Percentiles rank a stretch among this genome's conserved stretches.
These are phyloP conservation scores for Lanmaoa rubissima DNA, from an alignment of 768 basidiomycete species.

Conservation along the genomic window DNA sequence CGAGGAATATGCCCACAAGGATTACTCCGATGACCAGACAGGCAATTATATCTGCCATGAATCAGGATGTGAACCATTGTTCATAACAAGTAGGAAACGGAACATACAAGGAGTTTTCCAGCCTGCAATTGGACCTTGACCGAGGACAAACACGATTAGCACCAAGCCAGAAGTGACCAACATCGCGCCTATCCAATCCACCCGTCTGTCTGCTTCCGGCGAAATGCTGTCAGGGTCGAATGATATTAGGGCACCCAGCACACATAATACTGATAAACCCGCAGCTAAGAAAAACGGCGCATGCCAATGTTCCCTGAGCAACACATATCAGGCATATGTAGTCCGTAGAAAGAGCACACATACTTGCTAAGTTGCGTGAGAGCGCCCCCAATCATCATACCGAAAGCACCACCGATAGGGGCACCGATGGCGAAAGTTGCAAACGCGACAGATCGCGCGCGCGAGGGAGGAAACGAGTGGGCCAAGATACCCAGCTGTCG, in stretches of 20 bases:
- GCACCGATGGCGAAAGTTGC: conserved; percentile 84
- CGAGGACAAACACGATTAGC: conserved; percentile 70
- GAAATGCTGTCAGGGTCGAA: conserved; percentile 57
- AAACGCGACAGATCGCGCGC: conserved; percentile 72
- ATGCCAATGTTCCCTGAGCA: conserved; percentile 56
- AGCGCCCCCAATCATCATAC: conserved; percentile 68
- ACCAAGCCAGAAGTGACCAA: conserved; percentile 65
- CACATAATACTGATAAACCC: conserved; percentile 52
- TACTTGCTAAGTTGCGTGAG: conserved; percentile 53
- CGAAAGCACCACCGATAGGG: conserved; percentile 75
- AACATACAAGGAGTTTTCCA: conserved; percentile 60
- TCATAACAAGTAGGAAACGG: not conserved
- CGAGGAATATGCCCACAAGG: conserved; percentile 53
- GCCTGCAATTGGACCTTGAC: conserved; percentile 61
- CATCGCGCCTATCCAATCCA: conserved; percentile 78
- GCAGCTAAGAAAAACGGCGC: conserved; percentile 59
- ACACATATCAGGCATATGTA: not conserved
- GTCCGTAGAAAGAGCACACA: conserved; percentile 4
- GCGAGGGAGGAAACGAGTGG: conserved; percentile 66
- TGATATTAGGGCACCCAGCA: conserved; percentile 51
- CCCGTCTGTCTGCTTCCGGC: conserved; percentile 40
- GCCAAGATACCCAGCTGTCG: conserved; percentile 78
- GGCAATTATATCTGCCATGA: conserved; percentile 60
- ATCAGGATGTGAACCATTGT: conserved; percentile 21
- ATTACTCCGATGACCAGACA: conserved; percentile 61